Evolutionary conservation across 2,329 filamentous ascomycete genomes (phyloP).

Genomic region (Didymella glomerata): DNA sequence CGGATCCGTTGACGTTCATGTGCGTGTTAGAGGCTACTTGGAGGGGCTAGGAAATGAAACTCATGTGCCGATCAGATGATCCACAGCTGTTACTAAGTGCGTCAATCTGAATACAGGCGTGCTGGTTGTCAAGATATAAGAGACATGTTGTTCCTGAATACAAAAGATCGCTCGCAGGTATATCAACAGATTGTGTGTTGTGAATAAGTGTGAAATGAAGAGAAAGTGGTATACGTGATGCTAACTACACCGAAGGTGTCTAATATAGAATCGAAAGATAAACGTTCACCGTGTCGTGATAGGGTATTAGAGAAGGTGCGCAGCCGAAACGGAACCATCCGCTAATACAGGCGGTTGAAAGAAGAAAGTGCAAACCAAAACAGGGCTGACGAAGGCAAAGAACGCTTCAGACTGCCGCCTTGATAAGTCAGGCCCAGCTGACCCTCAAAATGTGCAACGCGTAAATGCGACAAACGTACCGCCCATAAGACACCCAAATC

Average conservation of each 20-base stretch:
- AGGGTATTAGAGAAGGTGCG: slow-evolving; percentile 12
- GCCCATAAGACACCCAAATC: background rate
- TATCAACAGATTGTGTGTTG: too few relatives aligned
- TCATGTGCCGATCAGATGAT: too few relatives aligned
- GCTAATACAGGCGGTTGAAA: background rate
- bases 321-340: background rate
- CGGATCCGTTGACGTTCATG: slow-evolving; percentile 27
- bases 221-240: slow-evolving; percentile 5
- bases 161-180: too few relatives aligned
- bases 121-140: too few relatives aligned
- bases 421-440: slow-evolving; percentile 15
- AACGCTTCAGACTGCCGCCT: slow-evolving; percentile 4
- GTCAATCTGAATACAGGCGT: too few relatives aligned
- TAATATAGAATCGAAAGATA: background rate
- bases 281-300: slow-evolving; percentile 3
- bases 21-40: background rate
- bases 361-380: background rate
- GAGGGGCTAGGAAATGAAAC: background rate
- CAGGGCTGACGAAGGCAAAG: background rate
- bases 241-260: slow-evolving; percentile 4
- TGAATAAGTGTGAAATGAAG: background rate
- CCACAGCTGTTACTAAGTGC: too few relatives aligned
- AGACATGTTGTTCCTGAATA: too few relatives aligned
- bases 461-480: slow-evolving; percentile 3
- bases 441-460: background rate